phyloP scores from a whole-genome alignment of 768 basidiomycete genomes.

The Leccinum subtestaceum region DNA sequence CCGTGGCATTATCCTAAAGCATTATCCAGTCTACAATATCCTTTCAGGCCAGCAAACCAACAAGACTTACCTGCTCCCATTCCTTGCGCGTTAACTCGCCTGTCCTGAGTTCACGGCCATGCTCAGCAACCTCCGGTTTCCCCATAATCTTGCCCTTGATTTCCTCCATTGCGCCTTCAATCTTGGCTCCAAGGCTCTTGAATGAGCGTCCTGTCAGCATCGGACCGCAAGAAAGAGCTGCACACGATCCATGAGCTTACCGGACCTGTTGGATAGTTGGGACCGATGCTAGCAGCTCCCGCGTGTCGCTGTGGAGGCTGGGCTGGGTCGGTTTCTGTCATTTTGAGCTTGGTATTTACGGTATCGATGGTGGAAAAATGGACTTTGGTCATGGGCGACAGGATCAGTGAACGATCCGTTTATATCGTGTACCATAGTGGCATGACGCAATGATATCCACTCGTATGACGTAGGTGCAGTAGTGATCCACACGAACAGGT shows the following conservation, averaged over 20 bases:
- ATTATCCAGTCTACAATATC: background rate
- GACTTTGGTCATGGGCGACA: constrained; percentile 10
- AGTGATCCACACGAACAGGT: too few relatives aligned
- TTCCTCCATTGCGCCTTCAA: constrained; percentile 38
- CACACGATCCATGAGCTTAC: constrained; percentile 19
- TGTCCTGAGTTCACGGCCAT: constrained; percentile 38
- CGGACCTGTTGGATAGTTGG: constrained; percentile 30
- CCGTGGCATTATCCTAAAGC: constrained; percentile 1
- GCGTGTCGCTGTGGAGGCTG: constrained; percentile 42
- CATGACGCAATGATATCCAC: constrained; percentile 2
- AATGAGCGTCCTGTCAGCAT: background rate
- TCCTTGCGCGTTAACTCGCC: constrained; percentile 41
- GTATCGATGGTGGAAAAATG: constrained; percentile 18
- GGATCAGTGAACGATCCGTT: background rate
- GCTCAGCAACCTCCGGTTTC: constrained; percentile 37
- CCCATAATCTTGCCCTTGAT: constrained; percentile 38
- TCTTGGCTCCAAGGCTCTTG: constrained; percentile 35
- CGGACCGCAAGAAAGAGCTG: background rate
- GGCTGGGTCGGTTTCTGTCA: background rate
- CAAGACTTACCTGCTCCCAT: constrained; percentile 23
- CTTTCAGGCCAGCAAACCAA: background rate
- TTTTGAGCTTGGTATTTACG: constrained; percentile 1
- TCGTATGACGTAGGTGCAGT: background rate
- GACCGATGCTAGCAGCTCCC: constrained; percentile 41
- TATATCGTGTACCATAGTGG: background rate